Evolutionary conservation across 805 yeast species (phyloP), one percentile per base, ranked within the genome.

Genomic region (Cyberlindnera veronae): DNA sequence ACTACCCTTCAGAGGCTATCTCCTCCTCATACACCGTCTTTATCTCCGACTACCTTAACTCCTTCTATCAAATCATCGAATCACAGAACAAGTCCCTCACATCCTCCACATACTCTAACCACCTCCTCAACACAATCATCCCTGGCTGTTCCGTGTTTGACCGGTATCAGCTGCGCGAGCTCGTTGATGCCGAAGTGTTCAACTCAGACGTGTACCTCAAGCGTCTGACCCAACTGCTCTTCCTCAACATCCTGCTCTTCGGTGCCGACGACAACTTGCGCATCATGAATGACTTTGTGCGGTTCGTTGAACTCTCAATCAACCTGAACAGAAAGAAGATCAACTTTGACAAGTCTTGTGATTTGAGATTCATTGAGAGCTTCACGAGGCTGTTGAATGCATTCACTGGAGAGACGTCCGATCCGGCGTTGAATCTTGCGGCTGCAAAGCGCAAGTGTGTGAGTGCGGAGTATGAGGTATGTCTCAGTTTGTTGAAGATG

Each of bases 321-420:
- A 55, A 55, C 28, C 32, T 44, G n/a, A 49, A 54, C 29, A 51
- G 61, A 34, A 56, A 54, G 34, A 53, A 51, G 29, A 36, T 56
- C 13, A 53, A 51, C 34, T 52, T 56, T 31, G 55, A 50, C 20
- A 54, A 55, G 30, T 40, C 45, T 15, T 29, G 30, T 5, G 44
- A 45, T 15, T 39, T 55, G 32, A 41, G 49, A 37, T 49, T 53
- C 39, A 48, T 56, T 34, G 52, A 46, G 24, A 38, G 41, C 6
- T 39, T 42, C 19, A 26, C 38, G 8, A 36, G 41, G 17, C 7
- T 52, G 20, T 33, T 51, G 12, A 40, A 38, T 7, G 26, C 21
- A n/a, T 42, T 42, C 23, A 38, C 24, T 14, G 45, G 45, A 22
- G 27, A 32, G 1, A 24, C 34, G 12, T 29, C 26, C 11, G 46